Conservation (phyloP, 352 stramenopile species). For the Halophytophthora polymorphica region DNA sequence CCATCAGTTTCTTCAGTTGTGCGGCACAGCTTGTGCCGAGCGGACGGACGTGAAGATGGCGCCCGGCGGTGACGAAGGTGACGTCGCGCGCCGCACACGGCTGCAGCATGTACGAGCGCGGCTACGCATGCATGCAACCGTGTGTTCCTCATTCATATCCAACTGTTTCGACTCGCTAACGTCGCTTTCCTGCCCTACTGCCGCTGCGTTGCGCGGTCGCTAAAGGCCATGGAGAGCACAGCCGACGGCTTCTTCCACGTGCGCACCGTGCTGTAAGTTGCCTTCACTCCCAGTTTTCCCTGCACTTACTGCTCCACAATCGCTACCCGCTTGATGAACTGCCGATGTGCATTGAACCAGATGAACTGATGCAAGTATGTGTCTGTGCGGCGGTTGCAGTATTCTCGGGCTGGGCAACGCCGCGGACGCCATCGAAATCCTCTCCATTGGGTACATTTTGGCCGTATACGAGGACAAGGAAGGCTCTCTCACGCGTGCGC, state of each 20-base stretch:
- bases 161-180: neutral
- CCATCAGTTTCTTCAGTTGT: too few species aligned
- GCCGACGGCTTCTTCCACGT: slow-evolving; percentile 67
- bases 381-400: slow-evolving; percentile 17
- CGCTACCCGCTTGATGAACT: neutral
- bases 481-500: slow-evolving; percentile 41
- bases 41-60: too few species aligned
- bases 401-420: slow-evolving; percentile 85
- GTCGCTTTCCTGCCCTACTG: neutral
- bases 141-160: neutral
- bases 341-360: too few species aligned
- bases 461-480: slow-evolving; percentile 78
- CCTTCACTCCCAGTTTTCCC: neutral
- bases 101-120: slow-evolving; percentile 13
- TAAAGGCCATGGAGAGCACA: slow-evolving; percentile 50
- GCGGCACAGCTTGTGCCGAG: too few species aligned
- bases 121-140: neutral
- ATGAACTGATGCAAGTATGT: neutral
- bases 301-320: neutral
- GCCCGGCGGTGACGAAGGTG: too few species aligned
- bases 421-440: slow-evolving; percentile 89
- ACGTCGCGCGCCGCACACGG: slow-evolving; percentile 7
- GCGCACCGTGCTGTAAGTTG: slow-evolving; percentile 57
- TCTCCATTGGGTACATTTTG: slow-evolving; percentile 90
- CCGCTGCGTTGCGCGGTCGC: neutral